Conservation (phyloP, 352 stramenopile species). For the Phytophthora sansomeana region DNA sequence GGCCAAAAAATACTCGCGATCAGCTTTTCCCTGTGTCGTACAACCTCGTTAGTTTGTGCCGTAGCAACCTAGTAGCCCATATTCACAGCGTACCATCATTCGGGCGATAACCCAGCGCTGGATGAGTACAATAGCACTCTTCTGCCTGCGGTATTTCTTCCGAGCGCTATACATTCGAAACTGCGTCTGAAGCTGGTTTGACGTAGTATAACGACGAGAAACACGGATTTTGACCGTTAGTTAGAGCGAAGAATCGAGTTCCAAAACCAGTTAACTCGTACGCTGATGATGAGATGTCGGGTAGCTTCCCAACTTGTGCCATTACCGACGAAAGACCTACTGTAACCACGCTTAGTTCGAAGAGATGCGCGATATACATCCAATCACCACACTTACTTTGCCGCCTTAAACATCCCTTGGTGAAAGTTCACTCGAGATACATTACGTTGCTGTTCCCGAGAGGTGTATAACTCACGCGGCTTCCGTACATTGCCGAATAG, state of each 20-base stretch:
- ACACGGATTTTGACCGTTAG: background rate
- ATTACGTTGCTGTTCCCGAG: slow-evolving; percentile 78
- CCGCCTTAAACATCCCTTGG: slow-evolving; percentile 71
- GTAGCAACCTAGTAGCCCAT: background rate
- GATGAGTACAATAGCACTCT: slow-evolving; percentile 52
- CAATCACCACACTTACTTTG: slow-evolving; percentile 45
- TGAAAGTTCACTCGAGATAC: slow-evolving; percentile 79
- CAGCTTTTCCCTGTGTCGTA: slow-evolving; percentile 34
- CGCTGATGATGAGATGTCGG: slow-evolving; percentile 68
- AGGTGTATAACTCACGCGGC: slow-evolving; percentile 75
- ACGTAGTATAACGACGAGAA: background rate
- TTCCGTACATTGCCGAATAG: slow-evolving; percentile 81
- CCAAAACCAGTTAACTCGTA: slow-evolving; percentile 27
- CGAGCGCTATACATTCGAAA: slow-evolving; percentile 75
- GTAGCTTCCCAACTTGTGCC: slow-evolving; percentile 74
- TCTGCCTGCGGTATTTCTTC: slow-evolving; percentile 54
- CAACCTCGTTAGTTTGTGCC: slow-evolving; percentile 4
- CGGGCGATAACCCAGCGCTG: slow-evolving; percentile 60
- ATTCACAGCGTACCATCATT: slow-evolving; percentile 50
- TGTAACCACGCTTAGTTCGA: slow-evolving; percentile 11
- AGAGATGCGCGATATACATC: background rate
- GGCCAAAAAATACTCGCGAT: slow-evolving; percentile 40
- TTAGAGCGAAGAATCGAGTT: background rate
- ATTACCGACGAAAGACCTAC: slow-evolving; percentile 61
- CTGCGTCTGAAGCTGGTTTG: slow-evolving; percentile 69